These are phyloP conservation scores for Sclerotinia minor DNA, from an alignment of 2,329 filamentous ascomycete genomes.

Conservation along the genomic window DNA sequence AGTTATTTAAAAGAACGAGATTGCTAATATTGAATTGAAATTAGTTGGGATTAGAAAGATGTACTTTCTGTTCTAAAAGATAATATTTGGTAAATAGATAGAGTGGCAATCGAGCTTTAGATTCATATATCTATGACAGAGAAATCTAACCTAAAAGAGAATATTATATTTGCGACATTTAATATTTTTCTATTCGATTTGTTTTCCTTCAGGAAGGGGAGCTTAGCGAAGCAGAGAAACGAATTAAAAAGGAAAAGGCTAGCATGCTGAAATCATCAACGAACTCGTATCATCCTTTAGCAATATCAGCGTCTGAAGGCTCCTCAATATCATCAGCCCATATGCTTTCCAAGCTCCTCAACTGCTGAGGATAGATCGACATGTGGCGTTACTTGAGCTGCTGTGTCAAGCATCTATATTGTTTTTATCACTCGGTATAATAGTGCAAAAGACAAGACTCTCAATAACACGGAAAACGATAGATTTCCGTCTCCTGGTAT, in stretches of 20 bases:
- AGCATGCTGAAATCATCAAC: slow-evolving; percentile 37
- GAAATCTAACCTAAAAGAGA: no score
- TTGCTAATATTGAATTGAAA: background rate
- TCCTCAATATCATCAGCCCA: no score
- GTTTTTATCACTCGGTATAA: background rate
- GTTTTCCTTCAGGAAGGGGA: slow-evolving; percentile 44
- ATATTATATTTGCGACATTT: no score
- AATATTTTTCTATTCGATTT: background rate
- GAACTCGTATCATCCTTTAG: slow-evolving; percentile 27
- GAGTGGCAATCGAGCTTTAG: background rate
- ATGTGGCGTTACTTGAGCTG: no score
- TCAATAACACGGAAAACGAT: background rate
- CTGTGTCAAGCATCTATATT: no score
- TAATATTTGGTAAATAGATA: background rate
- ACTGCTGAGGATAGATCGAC: no score
- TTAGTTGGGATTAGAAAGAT: background rate
- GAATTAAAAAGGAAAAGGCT: slow-evolving; percentile 48
- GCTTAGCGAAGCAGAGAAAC: slow-evolving; percentile 47
- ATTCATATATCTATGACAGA: no score
- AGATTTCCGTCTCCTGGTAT: background rate
- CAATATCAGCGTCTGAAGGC: no score
- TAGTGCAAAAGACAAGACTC: background rate
- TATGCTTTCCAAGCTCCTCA: no score
- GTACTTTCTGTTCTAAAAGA: background rate
- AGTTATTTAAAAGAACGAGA: no score